These are phyloP conservation scores for Cordyceps cicadae DNA, from an alignment of 2,329 filamentous ascomycete species.

Conservation along the genomic window DNA sequence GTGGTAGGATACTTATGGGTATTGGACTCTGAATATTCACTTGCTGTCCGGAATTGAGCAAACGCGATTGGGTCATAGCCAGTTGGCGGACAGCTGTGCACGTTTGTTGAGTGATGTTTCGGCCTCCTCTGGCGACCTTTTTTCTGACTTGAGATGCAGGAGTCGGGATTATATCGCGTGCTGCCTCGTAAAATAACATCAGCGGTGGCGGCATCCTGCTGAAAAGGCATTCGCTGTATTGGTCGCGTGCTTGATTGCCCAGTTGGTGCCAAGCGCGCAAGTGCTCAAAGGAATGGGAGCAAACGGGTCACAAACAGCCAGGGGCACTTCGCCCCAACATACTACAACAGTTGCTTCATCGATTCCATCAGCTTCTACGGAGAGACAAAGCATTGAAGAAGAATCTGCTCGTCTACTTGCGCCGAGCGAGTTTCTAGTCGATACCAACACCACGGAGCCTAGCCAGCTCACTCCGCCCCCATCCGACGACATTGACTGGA, in stretches of 20 bases:
- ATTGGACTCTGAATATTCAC: not conserved
- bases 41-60: not conserved
- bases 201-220: no score
- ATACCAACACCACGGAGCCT: not conserved
- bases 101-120: not conserved
- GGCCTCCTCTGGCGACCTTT: not conserved
- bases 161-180: not conserved
- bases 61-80: not conserved
- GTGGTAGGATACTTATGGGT: no score
- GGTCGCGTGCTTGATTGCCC: constrained; percentile 10
- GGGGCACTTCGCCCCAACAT: not conserved
- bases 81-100: not conserved
- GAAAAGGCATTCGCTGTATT: not conserved
- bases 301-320: not conserved
- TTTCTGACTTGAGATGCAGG: not conserved
- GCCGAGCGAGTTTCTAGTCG: not conserved
- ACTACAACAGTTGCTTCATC: not conserved
- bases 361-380: not conserved
- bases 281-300: not conserved
- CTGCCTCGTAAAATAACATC: no score
- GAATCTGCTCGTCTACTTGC: not conserved
- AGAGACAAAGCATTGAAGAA: not conserved
- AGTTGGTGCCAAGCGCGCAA: constrained; percentile 3
- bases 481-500: not conserved
- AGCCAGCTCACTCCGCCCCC: not conserved